These are phyloP conservation scores for Aspergillus carbonarius DNA, from an alignment of 2,329 filamentous ascomycete genomes.

Conservation along the genomic window DNA sequence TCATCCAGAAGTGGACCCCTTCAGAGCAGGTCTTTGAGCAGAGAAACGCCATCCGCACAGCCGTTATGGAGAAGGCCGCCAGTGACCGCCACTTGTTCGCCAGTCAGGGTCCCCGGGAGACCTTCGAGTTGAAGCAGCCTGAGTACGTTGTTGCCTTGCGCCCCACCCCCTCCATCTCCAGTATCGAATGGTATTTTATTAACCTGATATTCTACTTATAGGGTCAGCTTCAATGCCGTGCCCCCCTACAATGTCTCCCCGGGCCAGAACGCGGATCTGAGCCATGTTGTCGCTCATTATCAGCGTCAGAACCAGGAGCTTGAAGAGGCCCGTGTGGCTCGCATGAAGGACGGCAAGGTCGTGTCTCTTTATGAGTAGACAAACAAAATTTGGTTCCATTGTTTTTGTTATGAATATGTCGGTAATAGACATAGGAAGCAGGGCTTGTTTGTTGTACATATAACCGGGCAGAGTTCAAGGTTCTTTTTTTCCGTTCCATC, in stretches of 20 bases:
- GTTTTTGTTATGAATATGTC: constrained; percentile 21
- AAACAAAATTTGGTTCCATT: constrained; percentile 20
- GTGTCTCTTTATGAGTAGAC: constrained; percentile 45
- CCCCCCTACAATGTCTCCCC: constrained; percentile 65
- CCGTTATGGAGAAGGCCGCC: constrained; percentile 62
- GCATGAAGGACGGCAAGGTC: constrained; percentile 46
- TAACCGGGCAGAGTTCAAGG: constrained; percentile 29
- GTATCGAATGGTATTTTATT: neutral
- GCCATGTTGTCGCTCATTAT: constrained; percentile 62
- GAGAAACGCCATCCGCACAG: constrained; percentile 61
- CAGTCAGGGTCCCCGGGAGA: constrained; percentile 40
- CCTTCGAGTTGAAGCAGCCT: constrained; percentile 58
- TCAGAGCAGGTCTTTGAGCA: constrained; percentile 55
- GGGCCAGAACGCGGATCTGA: constrained; percentile 60
- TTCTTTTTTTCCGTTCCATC: constrained; percentile 25
- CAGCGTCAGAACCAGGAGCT: constrained; percentile 56
- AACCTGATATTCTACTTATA: constrained; percentile 32
- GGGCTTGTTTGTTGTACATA: constrained; percentile 37
- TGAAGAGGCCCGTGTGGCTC: constrained; percentile 56
- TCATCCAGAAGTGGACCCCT: constrained; percentile 58
- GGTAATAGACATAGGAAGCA: constrained; percentile 24
- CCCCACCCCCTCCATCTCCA: neutral
- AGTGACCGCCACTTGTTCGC: constrained; percentile 62
- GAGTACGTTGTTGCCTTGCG: constrained; percentile 55
- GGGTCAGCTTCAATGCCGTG: constrained; percentile 59